Evolutionary conservation across 2,329 filamentous ascomycete genomes (phyloP), one percentile per base, ranked within the genome.

Genomic region (Aspergillus thermomutatus): DNA sequence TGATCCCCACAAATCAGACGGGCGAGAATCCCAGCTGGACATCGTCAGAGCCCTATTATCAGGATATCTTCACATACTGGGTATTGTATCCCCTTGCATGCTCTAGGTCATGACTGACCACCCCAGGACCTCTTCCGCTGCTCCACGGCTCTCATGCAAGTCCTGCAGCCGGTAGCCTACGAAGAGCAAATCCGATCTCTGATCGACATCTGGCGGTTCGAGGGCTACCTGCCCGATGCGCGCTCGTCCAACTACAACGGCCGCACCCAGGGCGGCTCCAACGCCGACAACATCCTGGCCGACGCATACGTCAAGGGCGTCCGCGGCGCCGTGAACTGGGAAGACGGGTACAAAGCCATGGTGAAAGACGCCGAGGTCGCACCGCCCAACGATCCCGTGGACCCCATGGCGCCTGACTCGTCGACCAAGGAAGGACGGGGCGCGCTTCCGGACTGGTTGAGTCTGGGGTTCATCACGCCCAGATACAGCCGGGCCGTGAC

Each of bases 31-130:
- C 87, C 0, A 71, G 79, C 0, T 90, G 87, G 87, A 68, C 74
- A 1, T 86, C 84, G 1, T 64, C 67, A 0, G 87, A 90, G 68
- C 87, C 87, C 1, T 89, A 88, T 65, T 90, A 88, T 64, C 84
- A 88, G 57, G 87, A 90, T 57, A 83, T 87, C 17, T 89, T 88
- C 65, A 90, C 87, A 0, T 80, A 87, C 23, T 90, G 88, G 87
- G 69, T 72, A 61, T 25, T 64, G n/a, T n/a, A n/a, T 53, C 11
- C 53, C 19, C 11, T 9, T 37, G 10, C n/a, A 34, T 28, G 6
- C 28, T 3, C 8, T 6, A 34, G 14, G 19, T 25, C 26, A 54
- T 34, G 23, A 21, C 54, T 60, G 4, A 61, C 31, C 9, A 82
- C 34, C 17, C 21, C 60, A 84, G 59, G 75, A 79, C 60, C 70